phyloP scores from a whole-genome alignment of 805 yeast genomes.

The Candida corydali region DNA sequence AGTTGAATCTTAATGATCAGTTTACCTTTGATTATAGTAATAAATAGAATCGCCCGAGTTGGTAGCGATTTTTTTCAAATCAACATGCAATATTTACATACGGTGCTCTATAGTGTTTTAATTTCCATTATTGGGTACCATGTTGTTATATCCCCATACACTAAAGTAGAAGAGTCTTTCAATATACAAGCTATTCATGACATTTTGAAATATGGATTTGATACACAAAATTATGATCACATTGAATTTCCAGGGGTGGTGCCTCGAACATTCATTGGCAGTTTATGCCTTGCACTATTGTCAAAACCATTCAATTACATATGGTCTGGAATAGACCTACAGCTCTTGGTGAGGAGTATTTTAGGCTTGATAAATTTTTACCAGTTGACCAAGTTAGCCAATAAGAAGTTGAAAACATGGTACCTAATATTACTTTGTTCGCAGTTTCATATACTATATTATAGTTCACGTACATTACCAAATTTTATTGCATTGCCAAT shows the following conservation, averaged over 20 bases:
- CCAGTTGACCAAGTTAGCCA: conserved; percentile 48
- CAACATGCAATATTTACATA: conserved; percentile 16
- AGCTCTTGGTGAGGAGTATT: conserved; percentile 51
- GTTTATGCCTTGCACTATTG: conserved; percentile 48
- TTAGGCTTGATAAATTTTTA: conserved; percentile 61
- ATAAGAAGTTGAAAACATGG: conserved; percentile 39
- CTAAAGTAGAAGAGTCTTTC: conserved; percentile 94
- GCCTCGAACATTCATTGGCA: conserved; percentile 79
- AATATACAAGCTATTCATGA: conserved; percentile 88
- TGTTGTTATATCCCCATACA: conserved; percentile 63
- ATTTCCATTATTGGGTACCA: conserved; percentile 47
- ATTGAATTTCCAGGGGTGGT: conserved; percentile 80
- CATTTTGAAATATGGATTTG: conserved; percentile 58
- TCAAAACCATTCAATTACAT: conserved; percentile 31
- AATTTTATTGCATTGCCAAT: conserved; percentile 80
- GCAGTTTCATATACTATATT: conserved; percentile 79
- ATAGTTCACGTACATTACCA: conserved; percentile 84
- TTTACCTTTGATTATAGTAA: conserved; percentile 22
- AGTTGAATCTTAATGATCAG: conserved; percentile 37
- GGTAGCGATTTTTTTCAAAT: conserved; percentile 6
- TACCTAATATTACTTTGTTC: conserved; percentile 53
- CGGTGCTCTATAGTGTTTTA: conserved; percentile 25
- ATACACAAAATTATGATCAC: conserved; percentile 60
- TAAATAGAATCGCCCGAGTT: neutral
- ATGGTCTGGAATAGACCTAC: conserved; percentile 27